These are phyloP conservation scores for Urostyla sp. DNA, from an alignment of 73 alveolate genomes.

Conservation along the genomic window DNA sequence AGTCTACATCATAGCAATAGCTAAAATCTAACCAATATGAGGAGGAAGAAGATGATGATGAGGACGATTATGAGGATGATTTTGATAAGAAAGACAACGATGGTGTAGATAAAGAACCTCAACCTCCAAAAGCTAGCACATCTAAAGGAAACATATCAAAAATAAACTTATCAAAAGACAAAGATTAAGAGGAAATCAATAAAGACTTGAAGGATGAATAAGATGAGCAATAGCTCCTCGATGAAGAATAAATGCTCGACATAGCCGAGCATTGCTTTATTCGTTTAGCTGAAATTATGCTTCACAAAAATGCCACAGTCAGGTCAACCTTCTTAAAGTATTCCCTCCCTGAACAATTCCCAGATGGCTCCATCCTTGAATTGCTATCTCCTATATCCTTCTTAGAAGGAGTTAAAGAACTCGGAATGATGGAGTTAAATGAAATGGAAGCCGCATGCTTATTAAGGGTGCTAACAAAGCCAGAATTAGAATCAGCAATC, in stretches of 20 bases:
- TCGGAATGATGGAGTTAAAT: slow-evolving; percentile 50
- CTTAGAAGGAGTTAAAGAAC: slow-evolving; percentile 53
- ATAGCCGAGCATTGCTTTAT: slow-evolving; percentile 76
- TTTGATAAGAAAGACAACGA: background rate
- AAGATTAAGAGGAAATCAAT: background rate
- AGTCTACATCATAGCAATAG: background rate
- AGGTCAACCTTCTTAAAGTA: slow-evolving; percentile 46
- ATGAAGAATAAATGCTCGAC: slow-evolving; percentile 72
- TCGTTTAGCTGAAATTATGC: slow-evolving; percentile 61
- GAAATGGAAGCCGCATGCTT: slow-evolving; percentile 53
- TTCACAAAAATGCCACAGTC: slow-evolving; percentile 41
- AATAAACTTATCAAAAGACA: background rate
- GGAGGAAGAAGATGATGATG: slow-evolving; percentile 13
- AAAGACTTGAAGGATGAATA: slow-evolving; percentile 5
- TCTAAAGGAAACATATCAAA: background rate
- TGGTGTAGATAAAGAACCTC: slow-evolving; percentile 32
- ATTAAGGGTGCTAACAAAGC: slow-evolving; percentile 49
- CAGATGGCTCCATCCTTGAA: slow-evolving; percentile 61
- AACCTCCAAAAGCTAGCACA: background rate
- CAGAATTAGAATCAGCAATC: slow-evolving; percentile 42
- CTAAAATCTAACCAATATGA: slow-evolving; percentile 14
- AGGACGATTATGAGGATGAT: slow-evolving; percentile 48
- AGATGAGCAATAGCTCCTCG: slow-evolving; percentile 43
- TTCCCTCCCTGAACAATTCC: slow-evolving; percentile 43
- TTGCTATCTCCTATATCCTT: slow-evolving; percentile 59